Evolutionary conservation across 2,329 filamentous ascomycete genomes (phyloP).

Genomic region (Dactylonectria macrodidyma): DNA sequence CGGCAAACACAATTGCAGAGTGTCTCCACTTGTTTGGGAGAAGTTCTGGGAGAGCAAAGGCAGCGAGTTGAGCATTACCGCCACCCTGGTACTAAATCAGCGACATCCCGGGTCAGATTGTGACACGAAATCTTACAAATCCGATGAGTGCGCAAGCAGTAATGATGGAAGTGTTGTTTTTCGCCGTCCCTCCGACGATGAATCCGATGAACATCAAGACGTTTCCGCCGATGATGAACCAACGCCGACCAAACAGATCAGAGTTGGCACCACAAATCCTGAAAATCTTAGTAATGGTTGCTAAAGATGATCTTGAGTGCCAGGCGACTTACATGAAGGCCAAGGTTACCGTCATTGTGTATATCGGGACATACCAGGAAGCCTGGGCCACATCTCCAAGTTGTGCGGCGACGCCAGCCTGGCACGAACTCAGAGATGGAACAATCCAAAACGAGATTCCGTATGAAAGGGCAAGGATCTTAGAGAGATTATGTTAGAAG

Average conservation of each 20-base stretch:
- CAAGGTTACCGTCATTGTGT: conserved; percentile 58
- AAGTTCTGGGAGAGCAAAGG: conserved; percentile 62
- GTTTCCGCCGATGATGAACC: conserved; percentile 32
- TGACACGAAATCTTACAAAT: conserved; percentile 45
- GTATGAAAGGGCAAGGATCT: conserved; percentile 54
- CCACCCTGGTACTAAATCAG: conserved; percentile 46
- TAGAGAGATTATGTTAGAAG: neutral
- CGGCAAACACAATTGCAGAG: conserved; percentile 59
- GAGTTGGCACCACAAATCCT: conserved; percentile 59
- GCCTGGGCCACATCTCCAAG: conserved; percentile 52
- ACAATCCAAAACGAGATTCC: conserved; percentile 59
- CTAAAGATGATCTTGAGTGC: neutral
- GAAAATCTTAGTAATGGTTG: neutral
- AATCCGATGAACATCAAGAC: conserved; percentile 31
- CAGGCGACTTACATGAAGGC: conserved; percentile 51
- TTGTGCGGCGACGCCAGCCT: conserved; percentile 50
- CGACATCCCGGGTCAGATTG: neutral
- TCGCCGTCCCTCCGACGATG: conserved; percentile 54
- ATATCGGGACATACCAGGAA: conserved; percentile 55
- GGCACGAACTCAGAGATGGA: conserved; percentile 50
- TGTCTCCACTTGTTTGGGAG: conserved; percentile 65
- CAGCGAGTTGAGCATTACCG: conserved; percentile 60
- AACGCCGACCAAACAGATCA: conserved; percentile 60
- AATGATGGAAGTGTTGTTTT: conserved; percentile 56
- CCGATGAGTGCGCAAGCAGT: conserved; percentile 59